phyloP scores from a whole-genome alignment of 345 rosid species.

The Heritiera littoralis region DNA sequence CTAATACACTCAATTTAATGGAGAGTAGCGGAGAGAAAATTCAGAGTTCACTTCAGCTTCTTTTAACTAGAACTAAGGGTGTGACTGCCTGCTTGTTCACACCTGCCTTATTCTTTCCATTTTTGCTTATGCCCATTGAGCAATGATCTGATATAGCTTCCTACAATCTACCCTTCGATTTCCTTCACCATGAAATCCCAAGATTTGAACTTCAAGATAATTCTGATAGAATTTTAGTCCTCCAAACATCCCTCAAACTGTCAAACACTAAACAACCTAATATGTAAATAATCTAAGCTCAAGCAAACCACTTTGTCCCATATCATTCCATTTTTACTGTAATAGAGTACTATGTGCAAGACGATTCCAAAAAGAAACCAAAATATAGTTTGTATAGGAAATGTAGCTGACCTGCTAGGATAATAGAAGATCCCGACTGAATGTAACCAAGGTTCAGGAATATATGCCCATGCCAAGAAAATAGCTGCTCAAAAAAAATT shows the following conservation, averaged over 20 bases:
- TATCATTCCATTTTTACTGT: not conserved
- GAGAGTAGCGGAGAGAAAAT: not conserved
- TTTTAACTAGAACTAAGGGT: not conserved
- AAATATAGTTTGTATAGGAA: not conserved
- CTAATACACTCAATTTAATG: not conserved
- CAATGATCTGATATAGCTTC: not conserved
- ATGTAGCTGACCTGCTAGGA: constrained; percentile 53
- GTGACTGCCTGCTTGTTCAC: not conserved
- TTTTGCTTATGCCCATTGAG: not conserved
- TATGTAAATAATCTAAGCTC: not conserved
- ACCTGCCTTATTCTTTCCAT: not conserved
- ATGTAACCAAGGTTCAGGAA: constrained; percentile 68
- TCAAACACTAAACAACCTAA: not conserved
- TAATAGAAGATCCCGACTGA: constrained; percentile 67
- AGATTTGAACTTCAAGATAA: not conserved
- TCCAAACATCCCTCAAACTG: not conserved
- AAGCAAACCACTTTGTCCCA: constrained; percentile 5
- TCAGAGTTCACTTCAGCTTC: not conserved
- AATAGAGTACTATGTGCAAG: not conserved
- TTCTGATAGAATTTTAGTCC: not conserved
- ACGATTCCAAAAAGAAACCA: not conserved
- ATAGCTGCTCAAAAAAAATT: constrained; percentile 32
- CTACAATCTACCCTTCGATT: not conserved
- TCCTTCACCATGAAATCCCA: not conserved
- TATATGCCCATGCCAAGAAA: constrained; percentile 85